These are phyloP conservation scores for Arabidopsis thaliana DNA, from an alignment of 345 rosid genomes.

Conservation along the genomic window TAIR10.1 NC_003071.7:19474001-19474500, in stretches of 20 bases:
- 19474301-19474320: background rate
- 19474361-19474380: background rate
- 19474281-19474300: no score
- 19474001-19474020: constrained; percentile 1
- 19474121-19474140: background rate
- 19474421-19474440: no score
- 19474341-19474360: background rate
- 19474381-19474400: background rate
- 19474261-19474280: background rate
- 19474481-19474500: background rate
- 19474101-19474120: background rate
- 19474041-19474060: constrained; percentile 49
- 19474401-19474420: no score
- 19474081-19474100: no score
- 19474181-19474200: background rate
- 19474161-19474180: background rate
- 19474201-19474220: background rate
- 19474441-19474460: background rate
- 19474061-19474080: constrained; percentile 79
- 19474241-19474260: background rate
- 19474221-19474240: background rate
- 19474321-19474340: background rate
- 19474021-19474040: constrained; percentile 37
- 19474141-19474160: background rate
- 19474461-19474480: background rate